Percentiles rank a stretch among this genome's conserved stretches.
These are phyloP conservation scores for Canariomyces notabilis DNA, from an alignment of 2,329 filamentous ascomycete genomes.

Conservation along the genomic window DNA sequence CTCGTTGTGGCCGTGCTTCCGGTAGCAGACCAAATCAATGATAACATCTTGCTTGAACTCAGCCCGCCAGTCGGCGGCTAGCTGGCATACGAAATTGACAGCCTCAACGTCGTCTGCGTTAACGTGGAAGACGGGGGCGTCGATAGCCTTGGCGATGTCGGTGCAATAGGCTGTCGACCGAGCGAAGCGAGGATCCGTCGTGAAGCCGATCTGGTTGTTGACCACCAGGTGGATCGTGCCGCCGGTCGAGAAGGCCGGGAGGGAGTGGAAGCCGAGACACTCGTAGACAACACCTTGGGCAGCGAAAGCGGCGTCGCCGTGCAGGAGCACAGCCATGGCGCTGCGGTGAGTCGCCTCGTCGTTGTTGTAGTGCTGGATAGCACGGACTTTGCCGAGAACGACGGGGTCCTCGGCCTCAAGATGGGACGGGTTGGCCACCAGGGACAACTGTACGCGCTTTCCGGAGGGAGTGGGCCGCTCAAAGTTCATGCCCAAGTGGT, in stretches of 20 bases:
- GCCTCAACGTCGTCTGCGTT: slow-evolving; percentile 98
- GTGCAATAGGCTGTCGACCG: slow-evolving; percentile 98
- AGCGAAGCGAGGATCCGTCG: slow-evolving; percentile 93
- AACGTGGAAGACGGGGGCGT: slow-evolving; percentile 97
- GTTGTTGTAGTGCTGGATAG: slow-evolving; percentile 98
- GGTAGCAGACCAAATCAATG: slow-evolving; percentile 97
- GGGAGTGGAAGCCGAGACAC: slow-evolving; percentile 93
- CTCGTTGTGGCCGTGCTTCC: slow-evolving; percentile 98
- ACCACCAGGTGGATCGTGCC: slow-evolving; percentile 96
- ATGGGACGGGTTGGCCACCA: slow-evolving; percentile 97
- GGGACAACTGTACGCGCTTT: slow-evolving; percentile 97
- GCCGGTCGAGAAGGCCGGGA: slow-evolving; percentile 93
- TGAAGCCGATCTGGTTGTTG: slow-evolving; percentile 99
- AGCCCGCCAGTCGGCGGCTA: slow-evolving; percentile 95
- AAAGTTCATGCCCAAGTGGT: slow-evolving; percentile 99
- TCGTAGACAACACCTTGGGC: slow-evolving; percentile 97
- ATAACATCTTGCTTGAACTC: slow-evolving; percentile 99
- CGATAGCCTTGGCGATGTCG: slow-evolving; percentile 97
- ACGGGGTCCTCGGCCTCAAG: slow-evolving; percentile 97
- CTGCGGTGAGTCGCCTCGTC: slow-evolving; percentile 84
- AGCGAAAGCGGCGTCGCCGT: slow-evolving; percentile 95
- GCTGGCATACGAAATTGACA: slow-evolving; percentile 95
- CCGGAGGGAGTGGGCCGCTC: slow-evolving; percentile 96
- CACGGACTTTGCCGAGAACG: slow-evolving; percentile 92
- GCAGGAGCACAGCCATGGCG: slow-evolving; percentile 92